Evolutionary conservation across 78 protist species (phyloP).

Genomic region (Dictyostelium firmibasis): DNA sequence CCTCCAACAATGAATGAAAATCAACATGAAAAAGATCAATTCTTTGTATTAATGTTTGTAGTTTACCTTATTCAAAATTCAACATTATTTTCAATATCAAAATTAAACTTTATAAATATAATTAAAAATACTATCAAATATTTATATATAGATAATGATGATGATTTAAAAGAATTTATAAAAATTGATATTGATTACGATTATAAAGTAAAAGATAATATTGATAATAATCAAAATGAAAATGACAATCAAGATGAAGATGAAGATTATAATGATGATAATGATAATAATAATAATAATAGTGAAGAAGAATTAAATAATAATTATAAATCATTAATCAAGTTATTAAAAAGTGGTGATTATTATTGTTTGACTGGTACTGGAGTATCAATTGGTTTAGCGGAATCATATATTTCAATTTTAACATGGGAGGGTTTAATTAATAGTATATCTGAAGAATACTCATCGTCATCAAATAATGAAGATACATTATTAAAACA

Average conservation of each 20-base stretch:
- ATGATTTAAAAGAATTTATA: background rate
- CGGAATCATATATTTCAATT: background rate
- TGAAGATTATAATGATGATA: background rate
- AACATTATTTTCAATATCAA: background rate
- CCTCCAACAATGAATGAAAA: background rate
- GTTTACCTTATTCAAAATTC: background rate
- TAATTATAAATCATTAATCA: background rate
- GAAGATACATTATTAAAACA: background rate
- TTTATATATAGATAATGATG: background rate
- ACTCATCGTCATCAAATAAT: background rate
- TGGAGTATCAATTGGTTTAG: background rate
- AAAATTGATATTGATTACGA: background rate
- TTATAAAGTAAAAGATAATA: too few species aligned
- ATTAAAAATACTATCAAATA: background rate
- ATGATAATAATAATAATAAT: background rate
- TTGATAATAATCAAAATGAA: background rate
- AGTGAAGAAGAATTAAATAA: background rate
- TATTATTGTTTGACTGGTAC: background rate
- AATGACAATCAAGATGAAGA: background rate
- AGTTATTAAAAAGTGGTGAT: background rate
- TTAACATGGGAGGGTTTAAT: background rate
- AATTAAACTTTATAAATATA: background rate
- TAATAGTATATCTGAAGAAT: background rate
- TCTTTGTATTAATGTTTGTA: background rate
- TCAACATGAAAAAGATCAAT: background rate